Percentiles rank a stretch among this genome's conserved stretches.
Evolutionary conservation across 2,329 filamentous ascomycete species (phyloP).

Genomic region (Monilinia fructigena): DNA sequence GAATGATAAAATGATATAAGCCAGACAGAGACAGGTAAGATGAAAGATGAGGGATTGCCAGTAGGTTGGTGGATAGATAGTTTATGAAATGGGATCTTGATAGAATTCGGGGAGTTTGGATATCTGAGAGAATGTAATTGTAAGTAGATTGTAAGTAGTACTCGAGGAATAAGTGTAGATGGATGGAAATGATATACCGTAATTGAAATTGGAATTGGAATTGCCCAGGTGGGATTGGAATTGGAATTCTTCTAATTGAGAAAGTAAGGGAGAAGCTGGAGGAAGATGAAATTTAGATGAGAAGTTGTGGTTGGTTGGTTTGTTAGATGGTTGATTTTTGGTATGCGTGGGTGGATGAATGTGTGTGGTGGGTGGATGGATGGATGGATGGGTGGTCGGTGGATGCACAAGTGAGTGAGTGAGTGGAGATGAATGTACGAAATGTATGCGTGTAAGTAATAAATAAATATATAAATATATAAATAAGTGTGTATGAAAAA

Average conservation of each 20-base stretch:
- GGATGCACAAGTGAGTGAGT: background rate
- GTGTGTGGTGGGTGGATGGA: background rate
- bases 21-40: conserved; percentile 16
- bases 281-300: conserved; percentile 9
- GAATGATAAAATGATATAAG: background rate
- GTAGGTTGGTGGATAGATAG: background rate
- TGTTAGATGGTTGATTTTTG: background rate
- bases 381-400: background rate
- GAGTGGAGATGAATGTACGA: background rate
- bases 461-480: no score
- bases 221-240: background rate
- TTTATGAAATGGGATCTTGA: background rate
- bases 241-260: conserved; percentile 21
- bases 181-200: no score
- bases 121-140: conserved; percentile 15
- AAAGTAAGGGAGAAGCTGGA: conserved; percentile 18
- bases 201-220: conserved; percentile 1
- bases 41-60: background rate
- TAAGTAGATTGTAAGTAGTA: background rate
- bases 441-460: background rate
- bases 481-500: no score
- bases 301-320: conserved; percentile 22
- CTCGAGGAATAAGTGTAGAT: no score
- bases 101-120: background rate
- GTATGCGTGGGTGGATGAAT: background rate